phyloP scores from a whole-genome alignment of 169 alveolate species.

The Eimeria sp. region DNA sequence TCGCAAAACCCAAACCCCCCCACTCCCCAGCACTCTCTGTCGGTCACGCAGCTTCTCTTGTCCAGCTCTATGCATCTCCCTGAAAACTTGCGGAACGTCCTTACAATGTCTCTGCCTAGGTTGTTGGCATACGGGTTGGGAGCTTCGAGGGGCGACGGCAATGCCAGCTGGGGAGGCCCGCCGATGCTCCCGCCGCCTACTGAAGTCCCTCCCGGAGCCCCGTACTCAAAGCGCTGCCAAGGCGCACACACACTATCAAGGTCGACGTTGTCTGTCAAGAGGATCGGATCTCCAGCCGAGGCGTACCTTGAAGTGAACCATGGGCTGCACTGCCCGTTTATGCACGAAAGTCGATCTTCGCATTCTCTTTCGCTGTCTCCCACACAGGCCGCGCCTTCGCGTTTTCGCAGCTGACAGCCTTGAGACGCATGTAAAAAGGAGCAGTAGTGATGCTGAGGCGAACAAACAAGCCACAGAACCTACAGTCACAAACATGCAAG shows the following conservation, averaged over 20 bases:
- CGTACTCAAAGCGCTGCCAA: slow-evolving; percentile 50
- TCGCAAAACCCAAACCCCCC: slow-evolving; percentile 59
- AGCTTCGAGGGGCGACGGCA: background rate
- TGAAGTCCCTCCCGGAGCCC: background rate
- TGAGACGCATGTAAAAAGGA: slow-evolving; percentile 31
- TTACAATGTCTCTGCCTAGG: background rate
- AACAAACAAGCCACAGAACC: too few relatives aligned
- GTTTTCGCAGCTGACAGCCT: slow-evolving; percentile 43
- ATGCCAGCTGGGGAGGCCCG: slow-evolving; percentile 1
- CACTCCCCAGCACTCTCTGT: slow-evolving; percentile 41
- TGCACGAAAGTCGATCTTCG: slow-evolving; percentile 31
- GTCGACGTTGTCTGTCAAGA: slow-evolving; percentile 50
- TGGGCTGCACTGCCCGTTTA: slow-evolving; percentile 36
- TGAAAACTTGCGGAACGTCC: background rate
- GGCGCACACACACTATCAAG: slow-evolving; percentile 41
- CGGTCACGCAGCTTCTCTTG: slow-evolving; percentile 11
- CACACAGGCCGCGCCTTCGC: slow-evolving; percentile 28
- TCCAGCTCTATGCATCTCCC: slow-evolving; percentile 43
- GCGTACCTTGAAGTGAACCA: slow-evolving; percentile 45
- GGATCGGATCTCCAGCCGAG: slow-evolving; percentile 26
- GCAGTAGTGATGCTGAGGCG: slow-evolving; percentile 46
- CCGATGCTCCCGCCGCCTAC: background rate
- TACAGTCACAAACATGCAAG: too few relatives aligned
- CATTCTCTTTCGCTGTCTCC: slow-evolving; percentile 44
- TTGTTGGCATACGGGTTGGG: too few relatives aligned